Base-by-base conservation (phyloP, 495 filamentous ascomycete species). In the Neurospora discreta region DNA sequence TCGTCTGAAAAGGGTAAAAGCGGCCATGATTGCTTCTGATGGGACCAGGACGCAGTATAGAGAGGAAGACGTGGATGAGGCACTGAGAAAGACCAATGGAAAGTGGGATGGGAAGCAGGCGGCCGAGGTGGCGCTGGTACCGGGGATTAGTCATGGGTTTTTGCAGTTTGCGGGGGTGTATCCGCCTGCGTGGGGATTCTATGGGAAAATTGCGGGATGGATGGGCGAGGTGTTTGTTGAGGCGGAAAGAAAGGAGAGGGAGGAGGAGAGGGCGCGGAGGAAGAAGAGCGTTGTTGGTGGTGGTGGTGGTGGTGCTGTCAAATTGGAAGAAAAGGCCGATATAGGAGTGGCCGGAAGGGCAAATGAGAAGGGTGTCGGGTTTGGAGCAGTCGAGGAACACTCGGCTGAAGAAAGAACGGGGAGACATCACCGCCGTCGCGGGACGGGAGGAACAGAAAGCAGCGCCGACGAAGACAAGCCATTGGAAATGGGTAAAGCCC, bases 131-230 rank as follows among this genome's bases (percentile, higher is more conserved):
- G 87, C 86, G 2, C 81, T 98, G 40, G 89, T 99, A 5, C 95
- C 95, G 0, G 93, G 94, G 0, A 90, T 97, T 39, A 91, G 88
- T 11, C 95, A 99, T 76, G 95, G 95, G 1, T 98, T 99, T 78
- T 77, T 97, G 74, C 94, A 97, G 77, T 97, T 99, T 81, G 92
- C 90, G 0, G 82, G 86, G 4, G 82, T 97, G 8, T 98, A 94
- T 75, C 93, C 93, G 0, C 93, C 95, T 30, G 94, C 90, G 7
- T 94, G 92, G 89, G 89, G 89, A 73, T 87, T 94, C 74, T 92
- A 98, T 74, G 85, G 88, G 41, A 87, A 89, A 11, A 91, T 91
- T 73, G 89, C 87, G 0, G 77, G 83, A 7, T 98, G 96, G 95
- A 90, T 97, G 42, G 85, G 88, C 43, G 88, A 91, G 6, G 82